A percentile compares a stretch with the other conserved stretches of the same genome.
Evolutionary conservation across 257 asterid species (phyloP).

Genomic region (Solanum chilense): DNA sequence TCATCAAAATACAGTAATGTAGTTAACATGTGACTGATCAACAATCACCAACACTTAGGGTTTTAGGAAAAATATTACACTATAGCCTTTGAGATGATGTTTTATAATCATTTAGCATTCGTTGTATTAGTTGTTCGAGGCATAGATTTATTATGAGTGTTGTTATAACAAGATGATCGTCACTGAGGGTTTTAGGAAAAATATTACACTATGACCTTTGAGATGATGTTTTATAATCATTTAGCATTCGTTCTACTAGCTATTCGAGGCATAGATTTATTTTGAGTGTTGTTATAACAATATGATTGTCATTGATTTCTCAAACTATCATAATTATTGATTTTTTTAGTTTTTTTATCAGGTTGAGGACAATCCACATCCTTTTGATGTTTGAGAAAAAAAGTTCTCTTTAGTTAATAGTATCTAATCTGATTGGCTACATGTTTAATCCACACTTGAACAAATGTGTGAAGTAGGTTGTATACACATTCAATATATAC

Average conservation of each 20-base stretch:
- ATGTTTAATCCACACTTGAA: neutral
- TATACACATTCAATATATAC: neutral
- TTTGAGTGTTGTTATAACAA: neutral
- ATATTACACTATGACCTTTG: neutral
- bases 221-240: neutral
- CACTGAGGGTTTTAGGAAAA: neutral
- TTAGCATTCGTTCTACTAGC: neutral
- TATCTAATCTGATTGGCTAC: neutral
- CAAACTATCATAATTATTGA: neutral
- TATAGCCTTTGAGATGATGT: neutral
- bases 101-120: neutral
- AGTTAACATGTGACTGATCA: neutral
- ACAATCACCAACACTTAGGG: neutral
- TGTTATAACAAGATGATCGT: neutral
- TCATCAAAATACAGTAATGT: neutral
- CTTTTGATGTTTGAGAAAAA: neutral
- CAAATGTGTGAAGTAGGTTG: neutral
- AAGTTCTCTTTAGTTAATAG: neutral
- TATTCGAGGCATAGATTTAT: neutral
- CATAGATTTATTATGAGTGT: neutral
- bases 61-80: too few relatives aligned
- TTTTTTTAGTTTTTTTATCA: neutral
- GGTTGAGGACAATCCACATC: neutral
- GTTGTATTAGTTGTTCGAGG: neutral
- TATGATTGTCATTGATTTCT: neutral